Percentiles rank a stretch among this genome's conserved stretches.
Conservation (phyloP, 129 eudicot genomes). For the Flaveria linearis region DNA sequence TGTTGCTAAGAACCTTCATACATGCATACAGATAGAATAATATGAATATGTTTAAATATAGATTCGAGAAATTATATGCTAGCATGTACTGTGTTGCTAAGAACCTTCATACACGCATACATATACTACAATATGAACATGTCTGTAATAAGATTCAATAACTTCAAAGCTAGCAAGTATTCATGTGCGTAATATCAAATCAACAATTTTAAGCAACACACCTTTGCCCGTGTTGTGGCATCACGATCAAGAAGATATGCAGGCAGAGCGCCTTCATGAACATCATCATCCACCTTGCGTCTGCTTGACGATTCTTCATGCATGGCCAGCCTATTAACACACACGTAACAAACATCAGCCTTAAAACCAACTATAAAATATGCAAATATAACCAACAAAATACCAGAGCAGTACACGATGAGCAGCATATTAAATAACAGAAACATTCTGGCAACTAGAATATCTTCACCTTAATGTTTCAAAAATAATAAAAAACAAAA, state of each 20-base stretch:
- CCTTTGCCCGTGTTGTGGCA: slow-evolving; percentile 89
- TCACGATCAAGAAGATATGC: slow-evolving; percentile 99
- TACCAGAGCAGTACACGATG: background rate
- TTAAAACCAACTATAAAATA: background rate
- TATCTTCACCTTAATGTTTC: no score
- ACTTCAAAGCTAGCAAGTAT: background rate
- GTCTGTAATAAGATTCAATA: background rate
- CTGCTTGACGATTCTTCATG: slow-evolving; percentile 91
- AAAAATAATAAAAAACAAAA: background rate
- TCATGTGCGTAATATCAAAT: background rate
- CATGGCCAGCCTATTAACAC: slow-evolving; percentile 71
- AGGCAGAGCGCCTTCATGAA: slow-evolving; percentile 93
- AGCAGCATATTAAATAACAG: background rate
- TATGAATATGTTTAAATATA: no score
- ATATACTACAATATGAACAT: background rate
- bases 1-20: slow-evolving; percentile 77
- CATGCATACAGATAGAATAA: background rate
- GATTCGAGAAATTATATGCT: no score
- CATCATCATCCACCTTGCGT: slow-evolving; percentile 97
- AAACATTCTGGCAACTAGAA: background rate
- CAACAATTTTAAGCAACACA: background rate
- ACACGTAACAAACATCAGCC: background rate
- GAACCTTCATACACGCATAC: no score
- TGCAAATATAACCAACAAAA: slow-evolving; percentile 6
- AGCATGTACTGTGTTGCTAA: no score